phyloP scores from a whole-genome alignment of 2,329 filamentous ascomycete genomes.

The Sclerotinia borealis region DNA sequence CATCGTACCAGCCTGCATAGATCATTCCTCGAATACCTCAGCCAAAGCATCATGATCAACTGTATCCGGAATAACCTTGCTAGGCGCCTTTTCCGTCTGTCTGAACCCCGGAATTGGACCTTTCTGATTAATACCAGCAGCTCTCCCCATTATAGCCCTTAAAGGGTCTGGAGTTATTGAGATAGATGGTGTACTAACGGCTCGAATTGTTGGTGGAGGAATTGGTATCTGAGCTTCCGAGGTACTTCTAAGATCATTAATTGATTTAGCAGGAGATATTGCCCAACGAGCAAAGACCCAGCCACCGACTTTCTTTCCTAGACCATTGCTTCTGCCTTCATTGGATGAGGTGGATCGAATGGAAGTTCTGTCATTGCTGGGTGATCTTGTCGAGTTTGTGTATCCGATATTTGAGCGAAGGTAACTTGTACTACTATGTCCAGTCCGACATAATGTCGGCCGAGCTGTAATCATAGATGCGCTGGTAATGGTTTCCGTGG shows the following conservation, averaged over 20 bases:
- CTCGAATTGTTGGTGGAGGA: slow-evolving; percentile 15
- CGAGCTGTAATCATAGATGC: slow-evolving; percentile 48
- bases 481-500: slow-evolving; percentile 51
- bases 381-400: slow-evolving; percentile 26
- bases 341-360: slow-evolving; percentile 26
- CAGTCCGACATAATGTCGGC: slow-evolving; percentile 45
- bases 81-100: slow-evolving; percentile 33
- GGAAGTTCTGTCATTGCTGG: slow-evolving; percentile 31
- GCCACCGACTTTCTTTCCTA: slow-evolving; percentile 53
- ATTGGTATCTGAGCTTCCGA: neutral
- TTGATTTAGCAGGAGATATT: slow-evolving; percentile 40
- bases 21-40: slow-evolving; percentile 24
- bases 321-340: neutral
- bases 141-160: slow-evolving; percentile 45
- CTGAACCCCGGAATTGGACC: slow-evolving; percentile 68
- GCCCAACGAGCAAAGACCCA: slow-evolving; percentile 63
- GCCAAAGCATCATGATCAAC: slow-evolving; percentile 30
- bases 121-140: slow-evolving; percentile 72
- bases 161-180: slow-evolving; percentile 27
- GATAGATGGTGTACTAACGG: slow-evolving; percentile 31
- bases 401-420: slow-evolving; percentile 50
- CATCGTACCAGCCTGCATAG: no score
- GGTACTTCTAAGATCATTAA: slow-evolving; percentile 16
- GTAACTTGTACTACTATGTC: slow-evolving; percentile 45
- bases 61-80: slow-evolving; percentile 24